Evolutionary conservation across 768 basidiomycete genomes (phyloP).

Genomic region (Mycena crocata): DNA sequence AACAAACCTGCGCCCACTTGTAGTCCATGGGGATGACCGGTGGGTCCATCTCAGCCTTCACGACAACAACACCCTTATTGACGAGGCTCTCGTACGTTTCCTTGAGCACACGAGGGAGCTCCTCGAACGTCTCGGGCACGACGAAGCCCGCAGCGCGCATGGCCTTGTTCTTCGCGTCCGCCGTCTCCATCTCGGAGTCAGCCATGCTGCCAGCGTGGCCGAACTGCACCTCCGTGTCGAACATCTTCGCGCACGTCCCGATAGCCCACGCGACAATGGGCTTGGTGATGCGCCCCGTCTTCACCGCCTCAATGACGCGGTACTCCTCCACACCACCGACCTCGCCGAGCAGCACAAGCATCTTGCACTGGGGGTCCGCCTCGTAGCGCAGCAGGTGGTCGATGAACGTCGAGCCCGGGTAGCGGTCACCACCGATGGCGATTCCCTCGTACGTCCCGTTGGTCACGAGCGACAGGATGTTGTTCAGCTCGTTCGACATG

Average conservation of each 20-base stretch:
- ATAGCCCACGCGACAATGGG: constrained; percentile 99
- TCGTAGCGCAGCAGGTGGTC: constrained; percentile 99
- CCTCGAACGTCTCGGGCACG: constrained; percentile 98
- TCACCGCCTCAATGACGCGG: constrained; percentile 98
- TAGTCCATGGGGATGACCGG: constrained; percentile 99
- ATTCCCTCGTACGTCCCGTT: constrained; percentile 99
- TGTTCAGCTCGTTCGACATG: constrained; percentile 99
- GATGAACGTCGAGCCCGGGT: constrained; percentile 98
- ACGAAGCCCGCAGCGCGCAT: constrained; percentile 97
- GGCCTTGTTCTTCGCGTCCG: constrained; percentile 96
- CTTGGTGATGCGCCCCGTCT: constrained; percentile 93
- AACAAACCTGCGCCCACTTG: constrained; percentile 91
- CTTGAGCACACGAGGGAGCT: constrained; percentile 87
- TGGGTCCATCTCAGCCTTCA: constrained; percentile 84
- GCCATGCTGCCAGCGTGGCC: constrained; percentile 99
- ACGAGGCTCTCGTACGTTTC: constrained; percentile 90
- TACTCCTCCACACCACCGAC: constrained; percentile 99
- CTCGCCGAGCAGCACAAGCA: constrained; percentile 98
- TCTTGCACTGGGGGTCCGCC: constrained; percentile 96
- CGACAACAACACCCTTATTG: constrained; percentile 70
- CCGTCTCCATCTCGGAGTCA: constrained; percentile 97
- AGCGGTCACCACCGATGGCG: constrained; percentile 99
- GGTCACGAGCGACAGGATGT: constrained; percentile 95
- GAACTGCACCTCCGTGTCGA: constrained; percentile 98
- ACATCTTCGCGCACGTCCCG: constrained; percentile 99